Conservation (phyloP, 2,329 filamentous ascomycete species). For the Colletotrichum coccodes region DNA sequence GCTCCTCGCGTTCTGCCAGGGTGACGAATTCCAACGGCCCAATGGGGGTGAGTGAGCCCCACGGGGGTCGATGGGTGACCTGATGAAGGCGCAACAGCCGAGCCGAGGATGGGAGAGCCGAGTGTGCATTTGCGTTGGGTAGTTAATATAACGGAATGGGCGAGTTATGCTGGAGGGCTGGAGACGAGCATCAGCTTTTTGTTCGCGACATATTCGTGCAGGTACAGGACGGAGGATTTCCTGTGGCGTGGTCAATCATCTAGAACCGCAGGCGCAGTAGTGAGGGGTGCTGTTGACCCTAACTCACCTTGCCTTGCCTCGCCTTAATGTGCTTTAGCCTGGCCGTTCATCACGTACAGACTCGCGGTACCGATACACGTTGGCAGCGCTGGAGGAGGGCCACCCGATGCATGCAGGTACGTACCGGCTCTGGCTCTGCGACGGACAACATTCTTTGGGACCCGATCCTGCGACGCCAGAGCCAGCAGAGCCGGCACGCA, state of each 20-base stretch:
- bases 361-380: neutral
- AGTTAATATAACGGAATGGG: neutral
- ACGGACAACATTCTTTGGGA: neutral
- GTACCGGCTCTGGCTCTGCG: neutral
- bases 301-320: neutral
- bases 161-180: neutral
- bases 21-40: neutral
- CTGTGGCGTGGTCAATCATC: neutral
- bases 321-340: slow-evolving; percentile 8
- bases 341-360: neutral
- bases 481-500: neutral
- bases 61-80: neutral
- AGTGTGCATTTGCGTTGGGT: neutral
- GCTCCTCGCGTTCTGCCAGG: neutral
- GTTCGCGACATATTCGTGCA: neutral
- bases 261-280: neutral
- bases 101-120: neutral
- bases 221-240: neutral
- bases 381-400: neutral
- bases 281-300: neutral
- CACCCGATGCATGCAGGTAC: neutral
- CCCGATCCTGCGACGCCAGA: neutral
- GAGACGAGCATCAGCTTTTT: neutral
- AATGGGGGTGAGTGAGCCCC: neutral
- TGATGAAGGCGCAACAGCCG: neutral